Conservation (phyloP, 1,284 basidiomycete genomes). For the Ganoderma multipileum region DNA sequence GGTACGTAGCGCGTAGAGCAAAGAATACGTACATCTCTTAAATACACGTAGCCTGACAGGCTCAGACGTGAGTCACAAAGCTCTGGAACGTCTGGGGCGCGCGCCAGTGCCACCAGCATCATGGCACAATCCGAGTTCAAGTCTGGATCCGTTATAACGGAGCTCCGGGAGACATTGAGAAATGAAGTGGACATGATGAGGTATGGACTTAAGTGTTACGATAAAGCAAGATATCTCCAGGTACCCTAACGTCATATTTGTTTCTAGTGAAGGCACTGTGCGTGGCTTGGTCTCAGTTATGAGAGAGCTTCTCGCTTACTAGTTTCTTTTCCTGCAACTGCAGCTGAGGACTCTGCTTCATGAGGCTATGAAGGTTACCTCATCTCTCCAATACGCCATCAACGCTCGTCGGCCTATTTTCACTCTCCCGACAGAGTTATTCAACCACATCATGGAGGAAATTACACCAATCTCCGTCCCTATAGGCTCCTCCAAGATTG, state of each 20-base stretch:
- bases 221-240: not conserved
- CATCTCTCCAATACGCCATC: not conserved
- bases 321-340: not conserved
- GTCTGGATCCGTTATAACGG: not conserved
- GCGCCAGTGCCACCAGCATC: not conserved
- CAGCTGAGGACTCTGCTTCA: not conserved
- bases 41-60: not conserved
- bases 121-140: not conserved
- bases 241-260: not conserved
- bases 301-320: not conserved
- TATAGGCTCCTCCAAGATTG: constrained; percentile 4
- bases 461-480: not conserved
- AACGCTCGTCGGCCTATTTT: constrained; percentile 1
- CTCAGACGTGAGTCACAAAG: not conserved
- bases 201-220: not conserved
- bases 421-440: constrained; percentile 8
- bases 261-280: not conserved
- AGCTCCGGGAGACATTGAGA: not conserved
- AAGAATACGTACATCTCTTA: not conserved
- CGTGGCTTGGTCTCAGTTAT: not conserved
- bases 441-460: constrained; percentile 7
- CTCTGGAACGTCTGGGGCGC: no score
- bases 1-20: not conserved
- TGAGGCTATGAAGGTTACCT: not conserved
- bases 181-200: not conserved